Base-by-base conservation (phyloP, 345 rosid species). In the Raphanus sativus region DNA sequence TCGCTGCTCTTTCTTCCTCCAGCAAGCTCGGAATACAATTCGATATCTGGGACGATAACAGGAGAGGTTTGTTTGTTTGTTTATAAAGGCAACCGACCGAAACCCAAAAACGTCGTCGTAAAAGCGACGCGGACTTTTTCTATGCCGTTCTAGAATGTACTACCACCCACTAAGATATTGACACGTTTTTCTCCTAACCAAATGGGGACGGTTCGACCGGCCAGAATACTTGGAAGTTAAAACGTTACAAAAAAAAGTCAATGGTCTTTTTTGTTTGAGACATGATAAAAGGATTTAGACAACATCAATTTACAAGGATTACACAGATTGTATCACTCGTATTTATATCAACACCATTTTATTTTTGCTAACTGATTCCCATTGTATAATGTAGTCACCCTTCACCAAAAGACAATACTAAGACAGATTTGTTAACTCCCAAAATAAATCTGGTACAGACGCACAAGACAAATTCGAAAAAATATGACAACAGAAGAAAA, bases 131-230 rank as follows among this genome's bases (percentile, higher is more conserved):
- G 30, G 8, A 8, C 3, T 9, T n/a, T 4, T 74, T 85, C 84
- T 15, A 73, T 58, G 74, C 52, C 82, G 61, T 85, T 87, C 89
- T 80, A 71, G 89, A 89, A 84, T 0, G 45, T 38, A 16, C 13
- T 55, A 38, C 82, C 1, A 4, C 0, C 84, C 87, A 83, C 70
- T 77, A 7, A 36, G 13, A 6, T 80, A 59, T 2, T 13, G 77
- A 32, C 89, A 84, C 88, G 86, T 87, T 64, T 26, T 29, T 63
- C 69, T 38, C 54, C 11, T 3, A 59, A 36, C 6, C 4, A 17
- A 24, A 29, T 62, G 17, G 48, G 60, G 8, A 50, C 68, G 74
- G 62, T 76, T 68, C 38, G 11, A 68, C 62, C 62, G 29, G 42
- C 69, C 68, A 68, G 24, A 28, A 56, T 52, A 10, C 24, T 28